phyloP scores from a whole-genome alignment of 768 basidiomycete genomes.

The Austroboletus eburneus region DNA sequence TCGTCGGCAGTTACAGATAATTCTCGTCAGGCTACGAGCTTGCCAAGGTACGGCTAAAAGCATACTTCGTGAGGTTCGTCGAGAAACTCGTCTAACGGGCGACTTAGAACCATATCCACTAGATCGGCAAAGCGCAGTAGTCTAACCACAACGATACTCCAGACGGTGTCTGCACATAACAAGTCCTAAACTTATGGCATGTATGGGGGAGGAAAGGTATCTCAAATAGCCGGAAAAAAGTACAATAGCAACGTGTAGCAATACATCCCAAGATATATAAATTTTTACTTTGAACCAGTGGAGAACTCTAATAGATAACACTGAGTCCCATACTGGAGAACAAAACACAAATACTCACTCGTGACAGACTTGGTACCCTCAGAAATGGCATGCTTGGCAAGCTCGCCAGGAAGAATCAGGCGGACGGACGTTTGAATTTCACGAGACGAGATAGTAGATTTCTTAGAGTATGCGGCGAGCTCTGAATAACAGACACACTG shows the following conservation, averaged over 20 bases:
- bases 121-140: too few relatives aligned
- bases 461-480: conserved; percentile 84
- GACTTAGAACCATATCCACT: too few relatives aligned
- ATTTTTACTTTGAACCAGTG: conserved; percentile 49
- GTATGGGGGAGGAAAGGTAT: conserved; percentile 20
- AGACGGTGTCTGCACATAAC: too few relatives aligned
- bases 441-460: conserved; percentile 87
- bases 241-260: conserved; percentile 32
- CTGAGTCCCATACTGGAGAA: conserved; percentile 3
- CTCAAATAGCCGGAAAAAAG: conserved; percentile 25
- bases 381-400: conserved; percentile 85
- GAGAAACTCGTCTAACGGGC: too few relatives aligned
- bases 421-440: conserved; percentile 86
- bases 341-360: conserved; percentile 38
- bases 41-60: too few relatives aligned
- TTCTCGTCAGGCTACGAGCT: too few relatives aligned
- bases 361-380: conserved; percentile 77
- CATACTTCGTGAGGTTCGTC: too few relatives aligned
- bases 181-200: too few relatives aligned
- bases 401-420: conserved; percentile 79
- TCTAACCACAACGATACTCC: too few relatives aligned
- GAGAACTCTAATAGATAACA: conserved; percentile 47
- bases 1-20: too few relatives aligned
- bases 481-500: conserved; percentile 34
- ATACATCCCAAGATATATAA: conserved; percentile 27